These are phyloP conservation scores for Prunus armeniaca DNA, from an alignment of 306 rosid species.

Conservation along the genomic window DNA sequence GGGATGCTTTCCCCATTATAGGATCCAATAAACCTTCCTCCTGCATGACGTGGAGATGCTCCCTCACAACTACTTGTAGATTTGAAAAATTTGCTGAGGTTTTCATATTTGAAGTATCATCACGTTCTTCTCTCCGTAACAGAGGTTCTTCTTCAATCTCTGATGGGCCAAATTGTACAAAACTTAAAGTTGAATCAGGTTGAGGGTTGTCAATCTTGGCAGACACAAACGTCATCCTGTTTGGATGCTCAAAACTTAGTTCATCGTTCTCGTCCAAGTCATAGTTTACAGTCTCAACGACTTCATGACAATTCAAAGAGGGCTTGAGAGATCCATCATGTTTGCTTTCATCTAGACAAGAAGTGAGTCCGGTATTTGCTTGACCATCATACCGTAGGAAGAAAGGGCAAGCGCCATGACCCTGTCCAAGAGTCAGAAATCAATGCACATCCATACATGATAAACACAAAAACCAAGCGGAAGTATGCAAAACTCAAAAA, in stretches of 20 bases:
- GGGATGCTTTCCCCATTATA: not conserved
- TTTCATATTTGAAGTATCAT: not conserved
- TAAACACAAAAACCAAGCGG: not conserved
- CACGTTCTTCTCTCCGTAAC: not conserved
- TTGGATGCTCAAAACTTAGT: not conserved
- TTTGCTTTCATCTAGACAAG: not conserved
- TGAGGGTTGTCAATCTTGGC: not conserved
- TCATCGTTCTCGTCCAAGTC: not conserved
- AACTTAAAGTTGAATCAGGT: not conserved
- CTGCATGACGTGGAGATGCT: not conserved
- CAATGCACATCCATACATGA: not conserved
- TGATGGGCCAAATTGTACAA: not conserved
- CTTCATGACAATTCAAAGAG: not conserved
- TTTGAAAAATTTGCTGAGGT: not conserved
- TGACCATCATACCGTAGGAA: not conserved
- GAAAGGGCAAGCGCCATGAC: conserved; percentile 30
- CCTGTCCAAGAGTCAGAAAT: conserved; percentile 11
- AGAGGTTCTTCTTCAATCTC: not conserved
- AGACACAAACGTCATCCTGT: not conserved
- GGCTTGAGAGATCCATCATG: not conserved
- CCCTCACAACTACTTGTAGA: not conserved
- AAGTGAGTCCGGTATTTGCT: not conserved
- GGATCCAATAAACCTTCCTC: not conserved
- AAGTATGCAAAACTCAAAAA: not conserved
- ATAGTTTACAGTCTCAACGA: not conserved